Conservation (phyloP, 768 basidiomycete species). For the Podaxis pistillaris region DNA sequence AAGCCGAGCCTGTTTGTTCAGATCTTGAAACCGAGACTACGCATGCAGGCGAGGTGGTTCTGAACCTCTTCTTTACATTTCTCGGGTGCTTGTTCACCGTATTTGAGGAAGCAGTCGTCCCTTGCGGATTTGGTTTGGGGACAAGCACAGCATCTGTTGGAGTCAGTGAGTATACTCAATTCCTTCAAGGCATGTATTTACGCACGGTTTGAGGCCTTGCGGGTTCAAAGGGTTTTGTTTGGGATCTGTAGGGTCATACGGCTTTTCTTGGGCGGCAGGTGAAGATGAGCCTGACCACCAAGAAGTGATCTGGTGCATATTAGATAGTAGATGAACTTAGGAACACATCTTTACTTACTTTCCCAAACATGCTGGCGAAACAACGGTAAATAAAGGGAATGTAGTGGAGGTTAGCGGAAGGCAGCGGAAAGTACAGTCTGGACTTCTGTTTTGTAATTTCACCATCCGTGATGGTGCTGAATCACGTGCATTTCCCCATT, state of each 20-base stretch:
- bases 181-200: conserved; percentile 9
- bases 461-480: background rate
- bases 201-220: conserved; percentile 92
- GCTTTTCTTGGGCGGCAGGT: conserved; percentile 31
- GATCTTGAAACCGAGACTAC: conserved; percentile 82
- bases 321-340: background rate
- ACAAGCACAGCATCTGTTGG: conserved; percentile 90
- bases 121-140: conserved; percentile 89
- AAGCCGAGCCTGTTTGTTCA: conserved; percentile 28
- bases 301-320: conserved; percentile 41
- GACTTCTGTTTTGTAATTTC: background rate
- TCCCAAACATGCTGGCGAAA: conserved; percentile 37
- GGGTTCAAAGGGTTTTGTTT: conserved; percentile 90
- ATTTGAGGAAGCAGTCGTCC: conserved; percentile 91
- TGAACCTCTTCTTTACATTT: conserved; percentile 81
- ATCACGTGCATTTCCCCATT: conserved; percentile 6
- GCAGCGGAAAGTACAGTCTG: background rate
- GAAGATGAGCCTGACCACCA: conserved; percentile 49
- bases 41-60: conserved; percentile 90
- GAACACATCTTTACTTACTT: conserved; percentile 25
- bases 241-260: conserved; percentile 72
- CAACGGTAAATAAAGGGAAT: background rate
- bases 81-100: conserved; percentile 59
- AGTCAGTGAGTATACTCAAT: background rate
- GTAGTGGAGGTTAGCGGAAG: background rate